These are phyloP conservation scores for Xylaria sp. DNA, from an alignment of 495 filamentous ascomycete genomes.

Conservation along the genomic window DNA sequence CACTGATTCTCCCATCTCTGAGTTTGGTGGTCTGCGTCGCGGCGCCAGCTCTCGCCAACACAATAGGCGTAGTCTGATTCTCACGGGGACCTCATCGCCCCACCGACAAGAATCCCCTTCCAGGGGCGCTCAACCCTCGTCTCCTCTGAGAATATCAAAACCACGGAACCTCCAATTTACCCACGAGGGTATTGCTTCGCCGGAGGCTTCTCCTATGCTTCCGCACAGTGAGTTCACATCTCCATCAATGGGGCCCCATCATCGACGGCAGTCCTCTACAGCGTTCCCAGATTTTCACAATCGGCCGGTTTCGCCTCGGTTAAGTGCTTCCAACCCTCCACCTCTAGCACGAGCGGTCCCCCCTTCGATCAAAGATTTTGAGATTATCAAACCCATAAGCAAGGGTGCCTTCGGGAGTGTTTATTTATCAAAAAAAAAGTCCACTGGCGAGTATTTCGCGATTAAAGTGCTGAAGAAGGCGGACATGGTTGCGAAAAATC, in stretches of 20 bases:
- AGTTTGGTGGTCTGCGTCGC: constrained; percentile 71
- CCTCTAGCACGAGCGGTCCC: constrained; percentile 78
- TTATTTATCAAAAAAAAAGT: constrained; percentile 97
- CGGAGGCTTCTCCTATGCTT: constrained; percentile 86
- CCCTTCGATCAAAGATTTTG: constrained; percentile 98
- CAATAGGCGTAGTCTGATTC: constrained; percentile 81
- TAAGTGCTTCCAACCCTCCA: constrained; percentile 76
- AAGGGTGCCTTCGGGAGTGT: constrained; percentile 99
- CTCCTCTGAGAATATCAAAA: constrained; percentile 85
- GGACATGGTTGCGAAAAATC: constrained; percentile 99
- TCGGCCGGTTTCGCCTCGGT: constrained; percentile 80
- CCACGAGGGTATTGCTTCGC: constrained; percentile 79
- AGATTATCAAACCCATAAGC: constrained; percentile 99
- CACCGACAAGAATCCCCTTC: constrained; percentile 87
- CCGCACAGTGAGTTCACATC: constrained; percentile 81
- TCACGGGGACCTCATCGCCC: constrained; percentile 76
- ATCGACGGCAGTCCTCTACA: constrained; percentile 91
- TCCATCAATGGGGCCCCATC: constrained; percentile 69
- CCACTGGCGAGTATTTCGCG: constrained; percentile 95
- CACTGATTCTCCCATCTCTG: constrained; percentile 90
- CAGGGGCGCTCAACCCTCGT: constrained; percentile 74
- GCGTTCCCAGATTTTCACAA: constrained; percentile 71
- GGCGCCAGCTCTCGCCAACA: constrained; percentile 75
- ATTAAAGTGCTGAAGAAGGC: constrained; percentile 99
- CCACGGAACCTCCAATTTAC: constrained; percentile 74